Evolutionary conservation across 2,329 filamentous ascomycete species (phyloP), one percentile per base, ranked within the genome.

Genomic region (Hirsutella minnesotensis): DNA sequence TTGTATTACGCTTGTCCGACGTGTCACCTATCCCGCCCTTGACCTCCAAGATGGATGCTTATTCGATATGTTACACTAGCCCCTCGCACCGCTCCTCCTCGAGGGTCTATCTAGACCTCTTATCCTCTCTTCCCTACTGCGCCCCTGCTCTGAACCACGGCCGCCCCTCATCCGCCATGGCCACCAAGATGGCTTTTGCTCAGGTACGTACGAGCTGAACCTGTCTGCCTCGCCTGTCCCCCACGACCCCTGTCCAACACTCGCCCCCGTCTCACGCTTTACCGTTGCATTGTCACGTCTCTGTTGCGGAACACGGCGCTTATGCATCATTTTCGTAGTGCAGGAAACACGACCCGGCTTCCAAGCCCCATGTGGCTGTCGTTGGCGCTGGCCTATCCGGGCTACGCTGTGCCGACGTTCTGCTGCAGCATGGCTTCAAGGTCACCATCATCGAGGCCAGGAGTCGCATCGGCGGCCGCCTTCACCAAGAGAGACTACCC

Each of bases 381-480:
- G 63, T 88, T 33, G 83, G 83, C 16, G 82, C 80, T 33, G 83
- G 83, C 5, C 67, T 86, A 21, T 72, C 82, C 5, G 83, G 83
- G 0, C 65, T 88, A n/a, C 70, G 81, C 48, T 83, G 80, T 54
- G 81, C 82, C 41, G 79, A 85, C 49, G 58, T 86, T 2, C 63
- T 88, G 0, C 61, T 84, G 3, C 69, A 74, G 43, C 68, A 77
- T 55, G 81, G 80, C 15, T 77, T 81, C 52, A 66, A 71, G 33
- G 82, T 87, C 12, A 84, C 81, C 0, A 66, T 87, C 12, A 63
- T 86, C 16, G 83, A 88, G 56, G 83, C 75, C 9, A 69, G 83
- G 15, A 61, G 80, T 53, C 71, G 83, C 7, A 56, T 86, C 33
- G 83, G 83, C 10, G 83, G 83, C 1, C 72, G 83, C 27, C 67